Evolutionary conservation across 805 yeast genomes (phyloP), one percentile per base, ranked within the genome.

Genomic region (Wickerhamiella shivajii): DNA sequence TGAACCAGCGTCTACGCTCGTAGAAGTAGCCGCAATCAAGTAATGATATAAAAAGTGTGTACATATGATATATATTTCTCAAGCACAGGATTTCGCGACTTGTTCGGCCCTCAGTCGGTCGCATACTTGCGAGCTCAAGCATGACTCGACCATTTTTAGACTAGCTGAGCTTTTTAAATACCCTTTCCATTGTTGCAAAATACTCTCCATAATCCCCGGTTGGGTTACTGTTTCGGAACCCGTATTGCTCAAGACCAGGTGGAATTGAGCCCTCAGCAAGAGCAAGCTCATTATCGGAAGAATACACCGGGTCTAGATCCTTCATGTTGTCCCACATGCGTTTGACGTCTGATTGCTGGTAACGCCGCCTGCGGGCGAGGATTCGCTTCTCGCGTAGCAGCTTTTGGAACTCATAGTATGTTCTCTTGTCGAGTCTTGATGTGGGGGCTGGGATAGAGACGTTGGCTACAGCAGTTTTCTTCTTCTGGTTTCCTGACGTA

Each of bases 301-400:
- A 42, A 31, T 53, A 54, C 9, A 56, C 24, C 13, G 60, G 57
- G 26, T 57, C 60, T 5, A 48, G 25, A 15, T 44, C 50, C 18
- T 40, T 38, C 27, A 56, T 50, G 24, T 34, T 34, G 5, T 29
- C 20, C 58, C 59, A 55, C 18, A n/a, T 14, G n/a, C n/a, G n/a
- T n/a, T n/a, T n/a, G n/a, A n/a, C n/a, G n/a, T n/a, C n/a, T n/a
- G n/a, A n/a, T n/a, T n/a, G n/a, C n/a, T n/a, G n/a, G 22, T 31
- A 24, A 13, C 34, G 32, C 16, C 40, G 34, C 6, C 51, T 46
- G 6, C 46, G 41, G 20, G 39, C 44, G 3, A 18, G 27, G 20
- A 18, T 19, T 8, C 52, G 42, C 25, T 46, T 44, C 21, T 30
- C 39, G 6, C 33, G 28, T 2, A 47, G 21, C 1, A 47, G 27